Evolutionary conservation across 2,329 filamentous ascomycete genomes (phyloP).

Genomic region (Cladophialophora immunda): DNA sequence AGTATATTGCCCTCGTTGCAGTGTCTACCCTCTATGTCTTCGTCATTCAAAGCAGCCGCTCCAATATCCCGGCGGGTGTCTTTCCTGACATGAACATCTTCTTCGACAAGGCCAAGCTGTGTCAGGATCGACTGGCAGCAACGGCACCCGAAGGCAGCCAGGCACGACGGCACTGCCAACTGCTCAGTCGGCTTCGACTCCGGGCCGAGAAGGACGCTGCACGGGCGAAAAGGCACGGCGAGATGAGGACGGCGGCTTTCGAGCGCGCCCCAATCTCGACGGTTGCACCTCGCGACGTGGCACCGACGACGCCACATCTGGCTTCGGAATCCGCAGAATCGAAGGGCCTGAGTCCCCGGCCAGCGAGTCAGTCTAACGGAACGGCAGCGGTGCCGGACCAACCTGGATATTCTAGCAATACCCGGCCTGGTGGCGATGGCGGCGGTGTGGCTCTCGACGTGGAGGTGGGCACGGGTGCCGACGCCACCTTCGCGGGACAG

Average conservation of each 20-base stretch:
- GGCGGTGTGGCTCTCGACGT: not conserved
- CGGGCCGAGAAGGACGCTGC: slow-evolving; percentile 35
- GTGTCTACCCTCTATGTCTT: slow-evolving; percentile 40
- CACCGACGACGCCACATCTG: not conserved
- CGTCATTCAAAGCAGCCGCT: slow-evolving; percentile 35
- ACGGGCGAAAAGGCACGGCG: slow-evolving; percentile 7
- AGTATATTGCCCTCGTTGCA: slow-evolving; percentile 41
- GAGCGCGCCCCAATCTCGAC: not conserved
- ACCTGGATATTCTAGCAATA: not conserved
- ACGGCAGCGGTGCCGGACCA: not conserved
- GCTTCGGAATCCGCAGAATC: not conserved
- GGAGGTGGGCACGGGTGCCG: not conserved
- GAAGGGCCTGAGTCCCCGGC: not conserved
- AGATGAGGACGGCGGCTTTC: not conserved
- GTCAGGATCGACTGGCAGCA: slow-evolving; percentile 33
- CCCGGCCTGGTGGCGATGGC: not conserved
- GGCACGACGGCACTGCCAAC: slow-evolving; percentile 33
- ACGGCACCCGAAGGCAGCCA: slow-evolving; percentile 38
- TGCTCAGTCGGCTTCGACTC: slow-evolving; percentile 32
- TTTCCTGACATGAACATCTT: slow-evolving; percentile 31
- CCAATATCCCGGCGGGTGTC: slow-evolving; percentile 22
- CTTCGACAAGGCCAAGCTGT: slow-evolving; percentile 36
- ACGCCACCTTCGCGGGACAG: slow-evolving; percentile 8
- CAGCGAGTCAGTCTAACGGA: not conserved
- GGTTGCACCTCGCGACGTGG: not conserved